These are phyloP conservation scores for Curvularia hawaiiensis DNA, from an alignment of 2,329 filamentous ascomycete species.

Conservation along the genomic window DNA sequence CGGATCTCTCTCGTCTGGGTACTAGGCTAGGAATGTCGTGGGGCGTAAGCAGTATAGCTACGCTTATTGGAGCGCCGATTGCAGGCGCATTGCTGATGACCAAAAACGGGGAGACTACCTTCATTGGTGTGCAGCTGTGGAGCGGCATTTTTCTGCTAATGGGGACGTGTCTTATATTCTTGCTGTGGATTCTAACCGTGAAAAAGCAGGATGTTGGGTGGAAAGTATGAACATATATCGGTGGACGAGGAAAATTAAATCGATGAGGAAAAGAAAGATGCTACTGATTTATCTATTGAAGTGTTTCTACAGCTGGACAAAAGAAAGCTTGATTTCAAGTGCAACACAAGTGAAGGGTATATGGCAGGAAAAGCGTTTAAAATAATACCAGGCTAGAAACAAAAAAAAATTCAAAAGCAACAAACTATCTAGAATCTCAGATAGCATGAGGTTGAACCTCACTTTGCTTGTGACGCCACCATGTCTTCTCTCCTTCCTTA, in stretches of 20 bases:
- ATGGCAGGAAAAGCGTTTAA: neutral
- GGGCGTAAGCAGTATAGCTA: slow-evolving; percentile 43
- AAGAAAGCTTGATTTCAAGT: neutral
- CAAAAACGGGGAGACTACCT: slow-evolving; percentile 29
- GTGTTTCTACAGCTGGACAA: neutral
- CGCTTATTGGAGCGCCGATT: slow-evolving; percentile 45
- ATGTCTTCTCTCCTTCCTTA: slow-evolving; percentile 25
- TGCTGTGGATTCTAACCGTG: slow-evolving; percentile 35
- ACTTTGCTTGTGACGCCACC: slow-evolving; percentile 26
- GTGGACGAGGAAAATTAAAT: neutral
- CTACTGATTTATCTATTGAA: neutral
- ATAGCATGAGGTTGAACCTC: slow-evolving; percentile 19
- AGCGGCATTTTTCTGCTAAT: slow-evolving; percentile 43
- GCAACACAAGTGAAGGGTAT: neutral
- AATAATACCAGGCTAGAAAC: neutral
- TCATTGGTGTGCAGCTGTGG: slow-evolving; percentile 44
- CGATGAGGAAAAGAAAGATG: neutral
- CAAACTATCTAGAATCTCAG: neutral
- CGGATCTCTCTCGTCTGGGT: slow-evolving; percentile 42
- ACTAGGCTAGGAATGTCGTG: slow-evolving; percentile 47
- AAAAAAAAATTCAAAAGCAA: neutral
- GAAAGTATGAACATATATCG: slow-evolving; percentile 27
- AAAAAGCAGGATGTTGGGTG: slow-evolving; percentile 37
- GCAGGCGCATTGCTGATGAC: slow-evolving; percentile 40
- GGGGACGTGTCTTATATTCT: slow-evolving; percentile 30